Evolutionary conservation across 495 filamentous ascomycete species (phyloP), one percentile per base, ranked within the genome.

Genomic region (Annulohypoxylon moriforme): DNA sequence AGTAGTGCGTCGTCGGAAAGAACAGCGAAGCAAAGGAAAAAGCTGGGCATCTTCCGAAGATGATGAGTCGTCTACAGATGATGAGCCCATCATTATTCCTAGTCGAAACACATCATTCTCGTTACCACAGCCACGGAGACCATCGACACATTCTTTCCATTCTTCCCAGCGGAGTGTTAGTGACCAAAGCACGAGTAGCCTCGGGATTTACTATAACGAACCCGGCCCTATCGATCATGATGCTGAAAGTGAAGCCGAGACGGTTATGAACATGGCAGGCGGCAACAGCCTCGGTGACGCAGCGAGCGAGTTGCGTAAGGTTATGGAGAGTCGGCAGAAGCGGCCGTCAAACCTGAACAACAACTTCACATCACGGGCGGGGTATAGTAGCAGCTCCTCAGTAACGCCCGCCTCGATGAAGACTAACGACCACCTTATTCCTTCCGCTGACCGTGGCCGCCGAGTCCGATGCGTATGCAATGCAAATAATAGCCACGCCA

Each of bases 391-490:
- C 10, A 72, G 65, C 29, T 59, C 64, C 22, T 60, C 72, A 16
- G 64, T 74, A 20, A 93, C 92, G 10, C 92, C 93, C 8, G 89
- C 88, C 3, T 91, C 89, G 9, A 77, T 89, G 68, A 92, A 88
- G 18, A 91, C 93, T 56, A 86, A 87, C 11, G 89, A 89, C 68
- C 75, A 91, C 55, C 84, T 85, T 13, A 94, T 89, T 0, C 92
- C 92, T 1, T 90, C 86, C 68, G 89, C 86, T 34, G 87, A 89
- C 38, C 70, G 83, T 79, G 64, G 88, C 79, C 80, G 87, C 82
- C 42, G 78, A 14, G 91, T 93, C 3, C 87, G 93, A 60, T 97
- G 94, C 75, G 80, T 94, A 20, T 96, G 93, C 81, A 88, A 87
- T 36, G 81, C 86, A 64, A 68, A 71, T 40, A 78, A 77, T 40